Conservation (phyloP, 2,329 filamentous ascomycete species). For the Scolecobasidium constrictum region DNA sequence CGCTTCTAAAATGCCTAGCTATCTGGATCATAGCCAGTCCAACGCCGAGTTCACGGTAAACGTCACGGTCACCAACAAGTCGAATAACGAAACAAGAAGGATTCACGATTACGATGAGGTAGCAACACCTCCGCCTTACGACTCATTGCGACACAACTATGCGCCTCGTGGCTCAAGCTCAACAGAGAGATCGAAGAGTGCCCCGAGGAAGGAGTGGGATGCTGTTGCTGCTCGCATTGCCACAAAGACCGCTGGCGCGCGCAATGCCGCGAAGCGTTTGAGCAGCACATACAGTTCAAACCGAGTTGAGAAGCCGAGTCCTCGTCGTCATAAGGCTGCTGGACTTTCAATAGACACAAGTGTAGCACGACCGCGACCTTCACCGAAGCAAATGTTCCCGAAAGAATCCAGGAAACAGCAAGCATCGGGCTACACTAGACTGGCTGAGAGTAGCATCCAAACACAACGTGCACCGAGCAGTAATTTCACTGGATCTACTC, state of each 20-base stretch:
- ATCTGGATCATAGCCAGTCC: too few relatives aligned
- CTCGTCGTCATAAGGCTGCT: neutral
- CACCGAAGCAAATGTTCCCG: neutral
- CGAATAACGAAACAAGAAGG: neutral
- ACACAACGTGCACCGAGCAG: neutral
- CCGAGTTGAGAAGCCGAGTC: constrained; percentile 70
- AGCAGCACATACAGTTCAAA: constrained; percentile 43
- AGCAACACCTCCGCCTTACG: neutral
- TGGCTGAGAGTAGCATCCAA: constrained; percentile 3
- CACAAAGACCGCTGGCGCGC: constrained; percentile 2
- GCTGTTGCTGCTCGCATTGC: constrained; percentile 4
- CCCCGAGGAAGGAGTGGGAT: constrained; percentile 5
- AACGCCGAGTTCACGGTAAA: constrained; percentile 7
- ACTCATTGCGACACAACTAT: too few relatives aligned
- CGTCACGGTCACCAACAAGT: constrained; percentile 3
- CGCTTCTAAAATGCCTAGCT: too few relatives aligned
- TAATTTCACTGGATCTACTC: neutral
- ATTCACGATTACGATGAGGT: neutral
- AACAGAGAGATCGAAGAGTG: neutral
- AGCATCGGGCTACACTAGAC: constrained; percentile 3
- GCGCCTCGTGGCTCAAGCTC: too few relatives aligned
- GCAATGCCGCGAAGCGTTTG: neutral
- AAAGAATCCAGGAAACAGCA: neutral
- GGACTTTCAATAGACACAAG: constrained; percentile 9
- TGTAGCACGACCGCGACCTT: constrained; percentile 1